Conservation (phyloP, 2,329 filamentous ascomycete species). For the Xylariaceae sp. region DNA sequence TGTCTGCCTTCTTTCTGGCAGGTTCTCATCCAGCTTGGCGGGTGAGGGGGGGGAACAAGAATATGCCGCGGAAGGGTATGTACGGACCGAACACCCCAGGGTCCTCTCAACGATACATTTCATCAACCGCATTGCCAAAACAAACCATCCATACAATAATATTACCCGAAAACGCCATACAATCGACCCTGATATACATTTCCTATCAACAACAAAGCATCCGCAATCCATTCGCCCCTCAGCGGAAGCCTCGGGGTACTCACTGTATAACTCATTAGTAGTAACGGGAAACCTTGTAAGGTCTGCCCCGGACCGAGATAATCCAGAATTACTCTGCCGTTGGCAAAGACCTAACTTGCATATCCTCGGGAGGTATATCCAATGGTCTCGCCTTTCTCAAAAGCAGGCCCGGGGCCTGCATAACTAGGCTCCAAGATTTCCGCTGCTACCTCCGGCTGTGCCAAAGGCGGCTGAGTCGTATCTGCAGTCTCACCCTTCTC, state of each 20-base stretch:
- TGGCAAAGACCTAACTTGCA: conserved; percentile 35
- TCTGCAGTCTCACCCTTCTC: conserved; percentile 53
- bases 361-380: conserved; percentile 40
- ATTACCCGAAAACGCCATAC: conserved; percentile 11
- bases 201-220: background rate
- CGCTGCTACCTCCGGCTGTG: conserved; percentile 3
- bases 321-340: background rate
- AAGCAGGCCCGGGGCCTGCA: conserved; percentile 51
- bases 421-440: conserved; percentile 50
- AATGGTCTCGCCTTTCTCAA: conserved; percentile 57
- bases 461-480: conserved; percentile 5
- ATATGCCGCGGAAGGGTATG: background rate
- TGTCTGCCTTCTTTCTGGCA: background rate
- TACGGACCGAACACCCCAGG: background rate
- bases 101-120: background rate
- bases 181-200: background rate
- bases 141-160: background rate
- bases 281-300: conserved; percentile 24
- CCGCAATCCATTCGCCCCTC: background rate
- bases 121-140: background rate
- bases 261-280: conserved; percentile 7
- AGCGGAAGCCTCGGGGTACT: background rate
- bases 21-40: background rate
- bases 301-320: background rate
- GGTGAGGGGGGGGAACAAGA: background rate